Evolutionary conservation across 257 asterid genomes (phyloP), one percentile per base, ranked within the genome.

Genomic region (Nicotiana tabacum): DNA sequence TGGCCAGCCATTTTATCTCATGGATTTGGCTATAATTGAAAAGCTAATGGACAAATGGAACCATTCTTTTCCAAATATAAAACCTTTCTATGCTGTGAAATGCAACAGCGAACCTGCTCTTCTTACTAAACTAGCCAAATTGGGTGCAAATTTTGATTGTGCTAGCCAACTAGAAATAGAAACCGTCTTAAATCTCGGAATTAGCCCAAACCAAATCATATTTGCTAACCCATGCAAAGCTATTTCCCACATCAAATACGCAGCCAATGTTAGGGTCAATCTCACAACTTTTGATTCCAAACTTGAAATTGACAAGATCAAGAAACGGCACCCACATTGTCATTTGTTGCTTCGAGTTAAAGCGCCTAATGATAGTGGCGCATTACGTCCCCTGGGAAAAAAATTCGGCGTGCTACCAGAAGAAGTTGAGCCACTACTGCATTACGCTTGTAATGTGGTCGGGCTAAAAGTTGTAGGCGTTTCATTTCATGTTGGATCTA

Each of bases 161-260:
- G 83, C 83, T 13, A 80, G 83, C 77, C 67, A 12, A 39, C 61
- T 32, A 9, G 83, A 80, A 27, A 80, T 80, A 0, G 62, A 64
- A 4, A 39, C 62, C 1, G 61, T 80, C 35, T 33, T 80, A n/a
- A 7, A 9, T n/a, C 77, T 62, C 32, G 60, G 83, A 27, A 53
- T 80, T 46, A 48, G 62, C 83, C 62, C 77, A 1, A 55, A 64
- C 3, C 77, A 56, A 5, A 80, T 80, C 35, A 7, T 80, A 0
- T 80, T 60, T 43, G 83, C 83, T 9, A 80, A 80, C 21, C 83
- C 83, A 1, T 80, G 77, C 77, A 80, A 80, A 76, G 43, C 72
- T 43, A 70, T 16, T 9, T 46, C 77, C 57, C 83, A 64, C 17
- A 80, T 80, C 24, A 27, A 37, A 18, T 62, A 80, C 24, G 83